phyloP scores from a whole-genome alignment of 768 basidiomycete genomes.

The Rhodocollybia butyracea region DNA sequence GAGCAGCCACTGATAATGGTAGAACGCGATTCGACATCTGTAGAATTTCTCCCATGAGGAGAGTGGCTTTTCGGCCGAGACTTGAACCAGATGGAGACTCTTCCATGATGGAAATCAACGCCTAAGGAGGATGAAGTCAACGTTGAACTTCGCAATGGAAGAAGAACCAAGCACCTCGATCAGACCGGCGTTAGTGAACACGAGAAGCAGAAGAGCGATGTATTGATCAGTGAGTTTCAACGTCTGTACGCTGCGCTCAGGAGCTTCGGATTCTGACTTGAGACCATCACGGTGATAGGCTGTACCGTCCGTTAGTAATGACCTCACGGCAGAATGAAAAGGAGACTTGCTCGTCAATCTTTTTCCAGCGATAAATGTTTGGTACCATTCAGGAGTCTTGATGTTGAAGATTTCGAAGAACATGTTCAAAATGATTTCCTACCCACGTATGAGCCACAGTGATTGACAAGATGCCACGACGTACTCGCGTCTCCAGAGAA shows the following conservation, averaged over 20 bases:
- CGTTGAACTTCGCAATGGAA: not conserved
- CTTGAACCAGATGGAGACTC: constrained; percentile 70
- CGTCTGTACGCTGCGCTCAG: constrained; percentile 49
- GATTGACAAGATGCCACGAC: constrained; percentile 16
- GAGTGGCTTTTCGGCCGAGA: constrained; percentile 84
- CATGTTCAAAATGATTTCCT: constrained; percentile 94
- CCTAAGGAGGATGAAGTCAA: constrained; percentile 41
- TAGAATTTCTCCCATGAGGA: constrained; percentile 88
- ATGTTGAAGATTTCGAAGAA: constrained; percentile 93
- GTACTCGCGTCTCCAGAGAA: constrained; percentile 78
- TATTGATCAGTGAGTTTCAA: constrained; percentile 92
- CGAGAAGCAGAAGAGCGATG: constrained; percentile 76
- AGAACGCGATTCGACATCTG: constrained; percentile 85
- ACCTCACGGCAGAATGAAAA: not conserved
- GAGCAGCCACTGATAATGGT: constrained; percentile 77
- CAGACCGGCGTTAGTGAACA: constrained; percentile 85
- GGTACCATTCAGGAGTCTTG: constrained; percentile 89
- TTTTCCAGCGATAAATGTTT: constrained; percentile 87
- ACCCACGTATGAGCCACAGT: constrained; percentile 4
- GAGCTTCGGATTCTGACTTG: constrained; percentile 27
- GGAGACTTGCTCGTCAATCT: constrained; percentile 74
- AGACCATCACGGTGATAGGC: constrained; percentile 61
- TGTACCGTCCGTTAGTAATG: constrained; percentile 19
- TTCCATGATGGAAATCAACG: constrained; percentile 80
- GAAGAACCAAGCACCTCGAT: constrained; percentile 62